Percentiles rank a stretch among this genome's conserved stretches.
Evolutionary conservation across 345 rosid genomes (phyloP).

Genomic region (Brassica cretica): DNA sequence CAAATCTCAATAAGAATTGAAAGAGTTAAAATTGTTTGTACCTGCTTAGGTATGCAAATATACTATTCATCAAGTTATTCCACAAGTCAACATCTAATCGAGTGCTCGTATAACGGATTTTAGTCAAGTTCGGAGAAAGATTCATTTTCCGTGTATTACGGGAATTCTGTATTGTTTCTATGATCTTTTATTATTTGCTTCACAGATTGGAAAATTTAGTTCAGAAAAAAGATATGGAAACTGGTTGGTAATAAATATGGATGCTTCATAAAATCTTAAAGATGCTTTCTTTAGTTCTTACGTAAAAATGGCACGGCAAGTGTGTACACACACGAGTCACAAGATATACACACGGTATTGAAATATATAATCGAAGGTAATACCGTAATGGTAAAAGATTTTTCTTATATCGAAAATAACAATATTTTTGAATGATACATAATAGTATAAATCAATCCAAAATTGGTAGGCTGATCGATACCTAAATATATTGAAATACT

Average conservation of each 20-base stretch:
- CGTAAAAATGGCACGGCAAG: neutral
- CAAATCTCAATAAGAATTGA: neutral
- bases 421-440: too few relatives aligned
- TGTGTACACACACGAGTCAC: neutral
- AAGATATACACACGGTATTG: neutral
- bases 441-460: neutral
- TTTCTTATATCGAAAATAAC: neutral
- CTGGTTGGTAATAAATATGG: neutral
- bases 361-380: neutral
- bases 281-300: neutral
- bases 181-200: neutral
- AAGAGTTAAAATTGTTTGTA: neutral
- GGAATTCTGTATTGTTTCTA: neutral
- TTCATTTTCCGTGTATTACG: constrained; percentile 19
- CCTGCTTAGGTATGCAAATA: neutral
- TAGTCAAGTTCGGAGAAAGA: constrained; percentile 5
- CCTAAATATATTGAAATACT: neutral
- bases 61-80: neutral
- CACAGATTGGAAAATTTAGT: neutral
- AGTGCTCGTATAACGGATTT: constrained; percentile 31
- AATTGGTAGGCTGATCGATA: neutral
- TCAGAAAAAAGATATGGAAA: too few relatives aligned
- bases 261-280: neutral
- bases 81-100: neutral
- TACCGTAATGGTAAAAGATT: neutral